These are phyloP conservation scores for Pachyrhizus erosus DNA, from an alignment of 306 rosid species.

Conservation along the genomic window DNA sequence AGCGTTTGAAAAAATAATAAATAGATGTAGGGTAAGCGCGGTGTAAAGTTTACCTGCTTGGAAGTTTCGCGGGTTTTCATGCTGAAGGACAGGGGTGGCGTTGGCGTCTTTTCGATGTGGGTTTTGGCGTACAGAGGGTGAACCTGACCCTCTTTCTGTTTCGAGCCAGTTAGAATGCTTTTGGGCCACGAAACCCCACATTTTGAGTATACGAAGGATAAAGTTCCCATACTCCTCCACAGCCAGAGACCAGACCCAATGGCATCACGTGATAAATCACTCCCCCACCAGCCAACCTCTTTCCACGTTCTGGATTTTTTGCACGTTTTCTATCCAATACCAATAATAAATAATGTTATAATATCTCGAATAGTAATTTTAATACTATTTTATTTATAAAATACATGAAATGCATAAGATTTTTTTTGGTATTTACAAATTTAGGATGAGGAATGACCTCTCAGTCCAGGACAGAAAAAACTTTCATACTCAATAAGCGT, in stretches of 20 bases:
- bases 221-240: neutral
- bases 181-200: slow-evolving; percentile 27
- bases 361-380: too few species aligned
- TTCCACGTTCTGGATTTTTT: neutral
- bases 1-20: neutral
- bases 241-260: slow-evolving; percentile 15
- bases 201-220: slow-evolving; percentile 21
- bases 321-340: neutral
- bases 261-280: slow-evolving; percentile 25
- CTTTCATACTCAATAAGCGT: too few species aligned
- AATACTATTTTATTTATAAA: too few species aligned
- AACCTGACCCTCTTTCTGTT: neutral
- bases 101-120: neutral
- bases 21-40: slow-evolving; percentile 15
- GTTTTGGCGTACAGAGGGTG: slow-evolving; percentile 13
- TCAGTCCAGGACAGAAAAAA: too few species aligned
- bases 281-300: neutral
- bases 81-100: neutral
- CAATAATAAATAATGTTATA: too few species aligned
- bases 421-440: too few species aligned
- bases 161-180: neutral
- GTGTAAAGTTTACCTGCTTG: neutral
- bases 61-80: slow-evolving; percentile 69
- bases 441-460: too few species aligned
- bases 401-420: too few species aligned